Evolutionary conservation across 768 basidiomycete species (phyloP).

Genomic region (Royoungia palumana): DNA sequence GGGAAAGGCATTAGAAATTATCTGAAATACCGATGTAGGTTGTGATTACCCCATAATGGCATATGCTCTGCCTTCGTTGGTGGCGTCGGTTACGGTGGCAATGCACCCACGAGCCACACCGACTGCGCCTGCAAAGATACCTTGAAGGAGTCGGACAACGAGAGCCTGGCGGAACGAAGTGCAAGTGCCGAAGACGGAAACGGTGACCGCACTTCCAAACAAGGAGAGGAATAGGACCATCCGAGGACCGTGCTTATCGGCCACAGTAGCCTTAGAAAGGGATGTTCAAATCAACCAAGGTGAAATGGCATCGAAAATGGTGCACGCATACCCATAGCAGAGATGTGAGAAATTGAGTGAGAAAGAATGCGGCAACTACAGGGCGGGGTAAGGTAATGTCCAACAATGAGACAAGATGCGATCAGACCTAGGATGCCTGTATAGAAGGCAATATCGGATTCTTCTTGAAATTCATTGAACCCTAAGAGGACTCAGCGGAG

Average conservation of each 20-base stretch:
- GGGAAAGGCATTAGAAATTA: not conserved
- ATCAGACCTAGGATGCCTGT: constrained; percentile 75
- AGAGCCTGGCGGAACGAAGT: constrained; percentile 77
- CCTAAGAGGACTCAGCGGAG: constrained; percentile 36
- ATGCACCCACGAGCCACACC: constrained; percentile 92
- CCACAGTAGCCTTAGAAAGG: constrained; percentile 75
- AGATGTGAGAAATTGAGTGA: constrained; percentile 94
- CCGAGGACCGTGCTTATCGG: constrained; percentile 85
- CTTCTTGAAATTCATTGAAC: constrained; percentile 67
- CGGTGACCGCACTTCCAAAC: constrained; percentile 79
- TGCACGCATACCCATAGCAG: constrained; percentile 72
- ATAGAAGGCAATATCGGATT: constrained; percentile 86
- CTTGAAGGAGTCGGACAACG: constrained; percentile 82
- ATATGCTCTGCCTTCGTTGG: constrained; percentile 93
- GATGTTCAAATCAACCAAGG: not conserved
- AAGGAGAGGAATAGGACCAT: constrained; percentile 82
- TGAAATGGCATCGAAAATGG: not conserved
- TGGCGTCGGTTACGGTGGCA: constrained; percentile 80
- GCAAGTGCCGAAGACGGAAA: constrained; percentile 74
- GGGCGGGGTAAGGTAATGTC: constrained; percentile 7
- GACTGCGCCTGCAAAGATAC: constrained; percentile 89
- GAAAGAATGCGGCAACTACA: constrained; percentile 79
- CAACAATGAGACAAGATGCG: constrained; percentile 8
- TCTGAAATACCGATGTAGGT: constrained; percentile 1
- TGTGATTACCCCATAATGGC: constrained; percentile 73